These are phyloP conservation scores for Ceratobasidium sp. DNA, from an alignment of 1,284 basidiomycete genomes.

Conservation along the genomic window DNA sequence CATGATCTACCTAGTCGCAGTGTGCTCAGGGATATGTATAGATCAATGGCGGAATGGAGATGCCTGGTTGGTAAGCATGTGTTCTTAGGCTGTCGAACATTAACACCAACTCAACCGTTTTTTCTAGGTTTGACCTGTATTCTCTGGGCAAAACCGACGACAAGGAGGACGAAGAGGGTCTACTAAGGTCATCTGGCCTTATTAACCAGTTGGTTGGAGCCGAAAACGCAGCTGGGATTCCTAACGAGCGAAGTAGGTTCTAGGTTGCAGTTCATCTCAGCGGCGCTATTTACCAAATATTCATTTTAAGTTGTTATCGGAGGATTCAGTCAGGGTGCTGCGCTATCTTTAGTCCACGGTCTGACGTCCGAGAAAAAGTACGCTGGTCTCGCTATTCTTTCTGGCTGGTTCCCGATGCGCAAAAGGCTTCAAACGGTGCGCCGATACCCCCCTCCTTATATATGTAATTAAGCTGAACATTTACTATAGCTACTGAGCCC, in stretches of 20 bases:
- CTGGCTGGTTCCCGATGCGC: constrained; percentile 75
- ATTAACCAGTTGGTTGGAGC: constrained; percentile 73
- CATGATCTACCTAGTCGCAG: constrained; percentile 51
- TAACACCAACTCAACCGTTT: background rate
- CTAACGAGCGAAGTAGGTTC: constrained; percentile 53
- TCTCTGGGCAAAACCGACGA: constrained; percentile 68
- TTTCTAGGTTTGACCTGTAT: constrained; percentile 32
- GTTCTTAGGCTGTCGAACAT: constrained; percentile 41
- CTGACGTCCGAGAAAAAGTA: constrained; percentile 71
- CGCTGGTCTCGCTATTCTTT: constrained; percentile 73
- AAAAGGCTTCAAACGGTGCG: constrained; percentile 68
- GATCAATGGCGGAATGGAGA: constrained; percentile 69
- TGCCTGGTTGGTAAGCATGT: constrained; percentile 70
- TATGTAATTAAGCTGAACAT: background rate
- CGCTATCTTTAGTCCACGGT: constrained; percentile 71
- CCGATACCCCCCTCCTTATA: constrained; percentile 13
- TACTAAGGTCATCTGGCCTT: constrained; percentile 66
- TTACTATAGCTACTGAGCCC: constrained; percentile 60
- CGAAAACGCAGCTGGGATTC: constrained; percentile 75
- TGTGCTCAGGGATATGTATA: constrained; percentile 53
- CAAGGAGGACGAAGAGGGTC: constrained; percentile 72
- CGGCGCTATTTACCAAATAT: constrained; percentile 16
- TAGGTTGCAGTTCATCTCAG: constrained; percentile 27
- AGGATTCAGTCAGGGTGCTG: constrained; percentile 87
- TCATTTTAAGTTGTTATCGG: constrained; percentile 69